These are phyloP conservation scores for Hansfordia pulvinata DNA, from an alignment of 2,329 filamentous ascomycete genomes.

Conservation along the genomic window DNA sequence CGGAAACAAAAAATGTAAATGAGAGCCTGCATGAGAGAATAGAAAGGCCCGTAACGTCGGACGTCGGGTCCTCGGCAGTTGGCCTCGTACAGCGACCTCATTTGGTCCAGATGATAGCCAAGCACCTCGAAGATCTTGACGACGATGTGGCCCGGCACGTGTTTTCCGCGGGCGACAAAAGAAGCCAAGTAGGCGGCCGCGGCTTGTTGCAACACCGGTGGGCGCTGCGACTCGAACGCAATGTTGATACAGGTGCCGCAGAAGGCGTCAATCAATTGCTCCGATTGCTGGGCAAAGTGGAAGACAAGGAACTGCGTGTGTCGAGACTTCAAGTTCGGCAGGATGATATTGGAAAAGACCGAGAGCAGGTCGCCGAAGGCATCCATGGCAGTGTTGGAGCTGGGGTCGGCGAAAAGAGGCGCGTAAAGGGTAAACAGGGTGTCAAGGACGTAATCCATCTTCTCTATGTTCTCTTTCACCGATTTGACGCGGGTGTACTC, in stretches of 20 bases:
- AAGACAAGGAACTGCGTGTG: conserved; percentile 95
- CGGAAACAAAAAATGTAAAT: conserved; percentile 97
- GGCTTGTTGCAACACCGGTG: conserved; percentile 64
- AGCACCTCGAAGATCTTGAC: conserved; percentile 71
- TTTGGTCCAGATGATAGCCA: conserved; percentile 60
- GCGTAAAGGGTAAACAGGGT: conserved; percentile 76
- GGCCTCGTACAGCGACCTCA: conserved; percentile 59
- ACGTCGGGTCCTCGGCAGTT: conserved; percentile 75
- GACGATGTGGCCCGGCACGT: conserved; percentile 64
- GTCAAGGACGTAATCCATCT: conserved; percentile 84
- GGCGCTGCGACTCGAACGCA: conserved; percentile 55
- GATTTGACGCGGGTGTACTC: conserved; percentile 53
- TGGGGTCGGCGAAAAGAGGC: conserved; percentile 55
- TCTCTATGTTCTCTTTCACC: conserved; percentile 71
- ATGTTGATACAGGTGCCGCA: conserved; percentile 63
- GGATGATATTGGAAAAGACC: conserved; percentile 77
- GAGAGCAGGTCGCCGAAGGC: conserved; percentile 68
- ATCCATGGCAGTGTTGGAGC: conserved; percentile 54
- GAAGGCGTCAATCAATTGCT: conserved; percentile 69
- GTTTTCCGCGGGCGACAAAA: conserved; percentile 81
- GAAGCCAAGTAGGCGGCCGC: conserved; percentile 88
- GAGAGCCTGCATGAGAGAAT: conserved; percentile 75
- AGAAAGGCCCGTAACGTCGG: conserved; percentile 71
- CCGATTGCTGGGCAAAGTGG: conserved; percentile 79
- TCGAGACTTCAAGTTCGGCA: conserved; percentile 82